Evolutionary conservation across 2,329 filamentous ascomycete species (phyloP), one percentile per base, ranked within the genome.

Genomic region (Ophiosphaerella herpotricha): DNA sequence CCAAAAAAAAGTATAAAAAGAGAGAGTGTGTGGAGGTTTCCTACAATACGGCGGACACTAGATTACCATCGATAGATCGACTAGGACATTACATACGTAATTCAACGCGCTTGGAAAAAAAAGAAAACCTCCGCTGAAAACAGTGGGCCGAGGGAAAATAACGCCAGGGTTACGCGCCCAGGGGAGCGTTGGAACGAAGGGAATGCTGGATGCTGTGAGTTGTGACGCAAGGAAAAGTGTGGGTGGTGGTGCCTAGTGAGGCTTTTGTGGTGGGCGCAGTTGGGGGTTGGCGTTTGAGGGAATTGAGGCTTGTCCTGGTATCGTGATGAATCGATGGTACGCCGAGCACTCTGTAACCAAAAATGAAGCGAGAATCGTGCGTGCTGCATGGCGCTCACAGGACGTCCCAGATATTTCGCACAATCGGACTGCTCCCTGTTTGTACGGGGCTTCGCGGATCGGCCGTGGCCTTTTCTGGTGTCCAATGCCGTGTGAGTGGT

Each of bases 391-490:
- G 14, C 21, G 21, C 54, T 81, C 80, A 91, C 72, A 92, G 77
- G 43, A 91, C 78, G 64, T 91, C 88, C 68, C 90, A 87, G 63
- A 93, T 93, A 50, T 87, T 91, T 48, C 89, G 80, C 43, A 86
- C 84, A 53, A 93, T 91, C 3, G 89, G 87, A 50, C 84, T 85
- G 68, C 88, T 87, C 34, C 89, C 88, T 63, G 83, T 84, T 11
- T 87, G 89, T 0, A 88, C 86, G 13, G 89, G 89, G 68, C 88
- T 91, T 60, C 89, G 78, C 12, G 89, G 89, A 66, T 92, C 78
- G 9, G 82, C 80, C 48, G 86, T 84, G 77, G 74, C 14, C 80
- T 82, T 46, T 79, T 86, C 67, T 81, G 86, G 42, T 81, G 72
- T 29, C 77, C 78, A 59, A 47, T 63, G 60, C 24, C 54, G 57